A percentile compares a stretch with the other conserved stretches of the same genome.
phyloP scores from a whole-genome alignment of 108 stramenopile species.

The Schizochytrium sp. region DNA sequence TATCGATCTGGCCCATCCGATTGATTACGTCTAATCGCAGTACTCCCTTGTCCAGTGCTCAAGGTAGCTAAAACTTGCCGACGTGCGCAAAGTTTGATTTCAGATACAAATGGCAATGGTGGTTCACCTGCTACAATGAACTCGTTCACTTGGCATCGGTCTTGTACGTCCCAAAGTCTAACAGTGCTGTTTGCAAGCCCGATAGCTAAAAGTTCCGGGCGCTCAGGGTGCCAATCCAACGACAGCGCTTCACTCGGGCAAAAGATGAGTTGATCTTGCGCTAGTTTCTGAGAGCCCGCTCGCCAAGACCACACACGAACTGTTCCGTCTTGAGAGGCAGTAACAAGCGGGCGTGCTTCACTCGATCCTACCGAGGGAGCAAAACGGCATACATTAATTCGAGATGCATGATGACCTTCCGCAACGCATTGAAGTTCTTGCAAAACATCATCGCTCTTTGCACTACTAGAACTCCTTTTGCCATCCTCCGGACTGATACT shows the following conservation, averaged over 20 bases:
- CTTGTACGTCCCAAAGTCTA: constrained; percentile 18
- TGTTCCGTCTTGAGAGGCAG: constrained; percentile 29
- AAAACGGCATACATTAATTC: constrained; percentile 37
- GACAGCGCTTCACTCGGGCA: constrained; percentile 44
- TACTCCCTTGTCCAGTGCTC: neutral
- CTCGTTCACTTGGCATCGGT: neutral
- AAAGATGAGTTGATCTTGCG: constrained; percentile 40
- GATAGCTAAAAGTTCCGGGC: constrained; percentile 19
- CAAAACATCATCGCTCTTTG: neutral
- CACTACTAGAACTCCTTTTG: neutral
- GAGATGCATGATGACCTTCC: neutral
- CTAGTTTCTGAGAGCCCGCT: neutral
- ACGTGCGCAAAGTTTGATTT: neutral
- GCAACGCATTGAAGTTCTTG: neutral
- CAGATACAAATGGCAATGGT: constrained; percentile 23
- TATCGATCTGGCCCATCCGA: neutral
- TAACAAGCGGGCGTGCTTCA: neutral
- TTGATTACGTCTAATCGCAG: neutral
- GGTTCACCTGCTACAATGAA: constrained; percentile 14
- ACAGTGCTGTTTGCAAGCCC: constrained; percentile 30
- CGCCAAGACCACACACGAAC: constrained; percentile 30
- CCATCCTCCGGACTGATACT: neutral
- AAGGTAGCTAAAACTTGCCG: constrained; percentile 9
- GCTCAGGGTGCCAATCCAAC: constrained; percentile 28
- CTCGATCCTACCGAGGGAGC: neutral